A percentile compares a stretch with the other conserved stretches of the same genome.
Conservation (phyloP, 495 filamentous ascomycete genomes). For the Xylaria grammica region DNA sequence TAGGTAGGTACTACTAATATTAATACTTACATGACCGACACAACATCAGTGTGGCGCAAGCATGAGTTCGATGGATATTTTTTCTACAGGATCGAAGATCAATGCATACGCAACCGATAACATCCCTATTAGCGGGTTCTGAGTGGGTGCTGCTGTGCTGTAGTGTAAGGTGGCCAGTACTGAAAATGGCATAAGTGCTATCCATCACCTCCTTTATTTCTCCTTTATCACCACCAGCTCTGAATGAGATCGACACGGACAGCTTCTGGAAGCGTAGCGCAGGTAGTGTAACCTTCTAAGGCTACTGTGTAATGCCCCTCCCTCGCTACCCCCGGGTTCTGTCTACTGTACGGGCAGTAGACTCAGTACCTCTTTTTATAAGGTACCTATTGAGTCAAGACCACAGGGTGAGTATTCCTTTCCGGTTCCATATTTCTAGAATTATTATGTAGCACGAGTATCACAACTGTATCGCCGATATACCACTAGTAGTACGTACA, state of each 20-base stretch:
- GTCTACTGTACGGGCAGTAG: too few relatives aligned
- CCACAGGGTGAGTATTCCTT: too few relatives aligned
- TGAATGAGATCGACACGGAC: slow-evolving; percentile 7
- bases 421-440: too few relatives aligned
- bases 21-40: background rate
- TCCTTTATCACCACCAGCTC: background rate
- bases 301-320: too few relatives aligned
- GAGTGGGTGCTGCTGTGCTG: too few relatives aligned
- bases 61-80: slow-evolving; percentile 11
- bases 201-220: slow-evolving; percentile 15
- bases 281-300: slow-evolving; percentile 4
- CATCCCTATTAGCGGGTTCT: background rate
- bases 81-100: background rate
- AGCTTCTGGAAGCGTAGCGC: background rate
- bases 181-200: background rate
- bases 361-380: too few relatives aligned
- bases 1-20: background rate
- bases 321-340: too few relatives aligned
- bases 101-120: background rate
- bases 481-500: too few relatives aligned
- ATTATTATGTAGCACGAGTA: too few relatives aligned
- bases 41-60: slow-evolving; percentile 12
- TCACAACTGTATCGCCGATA: too few relatives aligned
- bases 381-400: too few relatives aligned
- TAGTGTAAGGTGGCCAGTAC: too few relatives aligned